phyloP scores from a whole-genome alignment of 2,329 filamentous ascomycete species.

The Alternaria sp. region DNA sequence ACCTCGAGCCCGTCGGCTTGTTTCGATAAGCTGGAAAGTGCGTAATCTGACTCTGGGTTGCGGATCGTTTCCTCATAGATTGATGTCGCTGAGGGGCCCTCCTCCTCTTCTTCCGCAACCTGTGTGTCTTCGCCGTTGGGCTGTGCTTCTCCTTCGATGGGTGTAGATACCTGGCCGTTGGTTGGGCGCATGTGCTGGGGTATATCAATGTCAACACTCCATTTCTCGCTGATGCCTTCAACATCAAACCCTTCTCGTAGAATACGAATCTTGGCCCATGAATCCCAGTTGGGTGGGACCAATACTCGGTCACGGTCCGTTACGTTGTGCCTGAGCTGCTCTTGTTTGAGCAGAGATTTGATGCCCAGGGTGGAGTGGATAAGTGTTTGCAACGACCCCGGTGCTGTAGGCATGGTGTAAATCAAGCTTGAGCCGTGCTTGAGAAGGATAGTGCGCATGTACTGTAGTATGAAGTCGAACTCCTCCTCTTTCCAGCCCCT shows the following conservation, averaged over 20 bases:
- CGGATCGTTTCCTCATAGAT: constrained; percentile 82
- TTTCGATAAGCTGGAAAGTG: constrained; percentile 51
- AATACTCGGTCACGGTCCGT: constrained; percentile 94
- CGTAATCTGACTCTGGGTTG: constrained; percentile 69
- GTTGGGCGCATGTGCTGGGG: constrained; percentile 36
- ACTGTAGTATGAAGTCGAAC: constrained; percentile 95
- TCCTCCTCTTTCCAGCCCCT: constrained; percentile 94
- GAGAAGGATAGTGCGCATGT: constrained; percentile 85
- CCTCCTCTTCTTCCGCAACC: constrained; percentile 21
- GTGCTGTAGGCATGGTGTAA: constrained; percentile 59
- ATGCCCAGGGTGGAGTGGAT: constrained; percentile 88
- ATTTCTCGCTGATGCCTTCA: constrained; percentile 82
- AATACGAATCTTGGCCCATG: constrained; percentile 95
- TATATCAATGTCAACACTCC: constrained; percentile 80
- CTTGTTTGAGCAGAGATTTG: constrained; percentile 73
- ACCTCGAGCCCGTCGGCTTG: constrained; percentile 64
- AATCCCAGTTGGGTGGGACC: constrained; percentile 97
- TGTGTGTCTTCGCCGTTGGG: constrained; percentile 18
- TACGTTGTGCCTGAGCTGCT: constrained; percentile 70
- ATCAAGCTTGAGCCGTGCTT: constrained; percentile 71
- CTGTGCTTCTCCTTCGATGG: constrained; percentile 21
- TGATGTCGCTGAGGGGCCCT: constrained; percentile 68
- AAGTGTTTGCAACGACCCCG: constrained; percentile 79
- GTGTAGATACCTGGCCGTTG: constrained; percentile 29
- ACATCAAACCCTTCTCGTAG: constrained; percentile 91